Conservation (phyloP, 495 filamentous ascomycete genomes). For the Halenospora varia region DNA sequence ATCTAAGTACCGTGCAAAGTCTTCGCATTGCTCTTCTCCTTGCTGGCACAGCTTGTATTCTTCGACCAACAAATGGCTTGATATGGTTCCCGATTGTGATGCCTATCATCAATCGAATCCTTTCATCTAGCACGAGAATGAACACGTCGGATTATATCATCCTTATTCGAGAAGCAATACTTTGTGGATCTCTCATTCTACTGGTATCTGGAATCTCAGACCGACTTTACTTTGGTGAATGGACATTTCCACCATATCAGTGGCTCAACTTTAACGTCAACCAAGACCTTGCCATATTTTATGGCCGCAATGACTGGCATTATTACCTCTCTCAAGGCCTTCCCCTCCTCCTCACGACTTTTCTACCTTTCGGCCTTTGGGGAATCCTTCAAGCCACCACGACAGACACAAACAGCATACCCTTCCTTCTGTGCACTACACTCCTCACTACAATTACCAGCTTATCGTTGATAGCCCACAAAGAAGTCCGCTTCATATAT, state of each 20-base stretch:
- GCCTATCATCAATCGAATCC: slow-evolving; percentile 36
- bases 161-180: slow-evolving; percentile 53
- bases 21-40: slow-evolving; percentile 67
- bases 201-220: slow-evolving; percentile 64
- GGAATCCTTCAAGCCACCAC: slow-evolving; percentile 54
- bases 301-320: slow-evolving; percentile 86
- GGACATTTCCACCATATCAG: slow-evolving; percentile 85
- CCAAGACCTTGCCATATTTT: slow-evolving; percentile 82
- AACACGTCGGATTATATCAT: slow-evolving; percentile 38
- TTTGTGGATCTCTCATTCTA: slow-evolving; percentile 65
- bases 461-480: slow-evolving; percentile 84
- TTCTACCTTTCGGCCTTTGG: slow-evolving; percentile 67
- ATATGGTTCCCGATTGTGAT: slow-evolving; percentile 67
- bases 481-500: slow-evolving; percentile 97
- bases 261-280: slow-evolving; percentile 93
- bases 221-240: slow-evolving; percentile 75
- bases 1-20: slow-evolving; percentile 28
- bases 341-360: slow-evolving; percentile 81
- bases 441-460: slow-evolving; percentile 53
- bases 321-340: slow-evolving; percentile 92
- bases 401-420: slow-evolving; percentile 27
- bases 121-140: slow-evolving; percentile 1
- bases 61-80: slow-evolving; percentile 86
- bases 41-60: slow-evolving; percentile 77
- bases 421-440: slow-evolving; percentile 56